phyloP scores from a whole-genome alignment of 306 rosid species.

The Vigna mungo region DNA sequence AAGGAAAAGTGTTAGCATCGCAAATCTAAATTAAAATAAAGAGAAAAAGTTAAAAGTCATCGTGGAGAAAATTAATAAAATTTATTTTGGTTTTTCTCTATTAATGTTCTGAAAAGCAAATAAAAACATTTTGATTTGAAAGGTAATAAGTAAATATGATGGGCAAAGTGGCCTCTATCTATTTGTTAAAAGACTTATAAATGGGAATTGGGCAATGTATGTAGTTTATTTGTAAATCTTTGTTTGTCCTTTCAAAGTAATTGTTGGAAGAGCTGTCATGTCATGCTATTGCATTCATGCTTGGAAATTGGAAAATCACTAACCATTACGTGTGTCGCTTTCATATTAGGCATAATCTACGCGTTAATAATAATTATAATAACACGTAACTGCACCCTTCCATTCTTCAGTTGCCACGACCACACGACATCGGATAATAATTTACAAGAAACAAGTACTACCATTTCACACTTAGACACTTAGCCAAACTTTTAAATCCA shows the following conservation, averaged over 20 bases:
- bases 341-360: conserved; percentile 5
- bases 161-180: neutral
- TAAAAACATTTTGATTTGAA: neutral
- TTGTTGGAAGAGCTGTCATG: conserved; percentile 7
- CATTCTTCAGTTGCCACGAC: conserved; percentile 40
- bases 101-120: neutral
- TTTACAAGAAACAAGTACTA: neutral
- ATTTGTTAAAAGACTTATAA: neutral
- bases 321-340: neutral
- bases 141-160: neutral
- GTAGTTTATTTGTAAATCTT: neutral
- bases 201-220: neutral
- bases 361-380: conserved; percentile 29
- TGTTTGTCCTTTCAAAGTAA: neutral
- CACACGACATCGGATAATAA: conserved; percentile 29
- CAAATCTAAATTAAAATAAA: neutral
- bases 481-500: neutral
- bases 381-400: conserved; percentile 10
- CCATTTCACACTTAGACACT: neutral
- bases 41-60: conserved; percentile 7
- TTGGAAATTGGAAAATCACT: conserved; percentile 3
- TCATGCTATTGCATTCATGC: neutral
- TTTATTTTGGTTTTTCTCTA: neutral
- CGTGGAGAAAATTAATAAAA: conserved; percentile 14
- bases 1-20: neutral